These are phyloP conservation scores for Carex sylvatica DNA, from an alignment of 202 grass and related monocot species.

Conservation along the genomic window DNA sequence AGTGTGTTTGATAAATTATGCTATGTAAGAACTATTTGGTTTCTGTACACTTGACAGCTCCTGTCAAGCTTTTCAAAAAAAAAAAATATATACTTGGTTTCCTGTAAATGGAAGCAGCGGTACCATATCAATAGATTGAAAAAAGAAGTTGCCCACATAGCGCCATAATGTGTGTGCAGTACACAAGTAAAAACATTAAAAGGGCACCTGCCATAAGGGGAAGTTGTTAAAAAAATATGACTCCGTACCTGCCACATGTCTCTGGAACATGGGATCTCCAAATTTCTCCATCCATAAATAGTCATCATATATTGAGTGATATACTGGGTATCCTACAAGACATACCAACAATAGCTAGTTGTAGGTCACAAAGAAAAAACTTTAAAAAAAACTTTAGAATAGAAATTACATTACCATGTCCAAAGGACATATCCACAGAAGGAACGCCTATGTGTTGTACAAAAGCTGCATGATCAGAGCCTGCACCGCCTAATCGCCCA, in stretches of 20 bases:
- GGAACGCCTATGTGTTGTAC: slow-evolving; percentile 76
- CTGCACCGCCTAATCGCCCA: slow-evolving; percentile 59
- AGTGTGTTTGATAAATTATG: background rate
- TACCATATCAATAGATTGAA: background rate
- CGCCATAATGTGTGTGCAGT: background rate
- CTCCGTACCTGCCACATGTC: slow-evolving; percentile 74
- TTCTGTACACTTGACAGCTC: background rate
- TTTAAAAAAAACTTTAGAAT: background rate
- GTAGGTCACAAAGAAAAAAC: background rate
- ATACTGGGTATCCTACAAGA: slow-evolving; percentile 64
- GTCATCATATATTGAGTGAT: slow-evolving; percentile 90
- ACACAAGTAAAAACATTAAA: background rate
- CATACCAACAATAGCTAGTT: background rate
- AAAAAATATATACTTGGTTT: background rate
- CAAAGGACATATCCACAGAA: slow-evolving; percentile 65
- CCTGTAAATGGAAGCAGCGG: background rate
- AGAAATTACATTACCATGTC: slow-evolving; percentile 45
- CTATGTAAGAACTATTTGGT: background rate
- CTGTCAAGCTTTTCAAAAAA: too few relatives aligned
- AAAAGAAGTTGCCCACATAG: background rate
- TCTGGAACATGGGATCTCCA: slow-evolving; percentile 71
- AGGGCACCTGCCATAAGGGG: background rate
- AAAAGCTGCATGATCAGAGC: slow-evolving; percentile 74
- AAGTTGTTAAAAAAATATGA: background rate
- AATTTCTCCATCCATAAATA: slow-evolving; percentile 88